A percentile compares a stretch with the other conserved stretches of the same genome.
Conservation (phyloP, 306 rosid genomes). For the Vigna hirtella region DNA sequence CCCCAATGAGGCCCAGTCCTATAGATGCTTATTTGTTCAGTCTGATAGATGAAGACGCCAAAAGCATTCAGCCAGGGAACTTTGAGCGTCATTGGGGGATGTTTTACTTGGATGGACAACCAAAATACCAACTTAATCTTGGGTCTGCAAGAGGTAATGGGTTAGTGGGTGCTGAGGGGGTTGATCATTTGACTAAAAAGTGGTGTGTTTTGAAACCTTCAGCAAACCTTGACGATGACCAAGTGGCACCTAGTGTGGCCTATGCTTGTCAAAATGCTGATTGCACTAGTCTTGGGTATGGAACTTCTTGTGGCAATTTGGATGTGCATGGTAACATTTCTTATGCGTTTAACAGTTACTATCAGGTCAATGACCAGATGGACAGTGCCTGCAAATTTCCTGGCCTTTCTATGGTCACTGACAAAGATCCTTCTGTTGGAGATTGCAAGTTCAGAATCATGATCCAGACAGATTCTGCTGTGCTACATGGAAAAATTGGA, state of each 20-base stretch:
- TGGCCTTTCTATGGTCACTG: constrained; percentile 66
- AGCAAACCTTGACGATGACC: constrained; percentile 68
- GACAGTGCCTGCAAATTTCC: constrained; percentile 80
- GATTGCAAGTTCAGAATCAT: constrained; percentile 79
- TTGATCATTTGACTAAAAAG: constrained; percentile 55
- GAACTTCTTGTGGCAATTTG: constrained; percentile 72
- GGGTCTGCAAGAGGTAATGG: constrained; percentile 58
- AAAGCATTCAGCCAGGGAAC: constrained; percentile 87
- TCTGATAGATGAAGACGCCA: constrained; percentile 82
- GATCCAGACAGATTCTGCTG: constrained; percentile 58
- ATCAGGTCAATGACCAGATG: constrained; percentile 72
- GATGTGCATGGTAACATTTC: constrained; percentile 77
- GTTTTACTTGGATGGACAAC: constrained; percentile 78
- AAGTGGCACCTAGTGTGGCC: constrained; percentile 71
- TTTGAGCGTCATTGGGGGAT: constrained; percentile 97
- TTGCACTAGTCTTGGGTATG: constrained; percentile 92
- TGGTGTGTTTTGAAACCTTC: constrained; percentile 86
- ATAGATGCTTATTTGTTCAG: constrained; percentile 86
- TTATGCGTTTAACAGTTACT: constrained; percentile 86
- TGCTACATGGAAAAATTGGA: constrained; percentile 31
- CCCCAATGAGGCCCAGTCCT: constrained; percentile 85
- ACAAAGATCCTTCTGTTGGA: constrained; percentile 69
- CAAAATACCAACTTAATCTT: constrained; percentile 77
- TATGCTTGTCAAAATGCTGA: constrained; percentile 84
- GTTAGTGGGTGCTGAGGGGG: constrained; percentile 64